Conservation (phyloP, 345 rosid species). For the Moringa oleifera region DNA sequence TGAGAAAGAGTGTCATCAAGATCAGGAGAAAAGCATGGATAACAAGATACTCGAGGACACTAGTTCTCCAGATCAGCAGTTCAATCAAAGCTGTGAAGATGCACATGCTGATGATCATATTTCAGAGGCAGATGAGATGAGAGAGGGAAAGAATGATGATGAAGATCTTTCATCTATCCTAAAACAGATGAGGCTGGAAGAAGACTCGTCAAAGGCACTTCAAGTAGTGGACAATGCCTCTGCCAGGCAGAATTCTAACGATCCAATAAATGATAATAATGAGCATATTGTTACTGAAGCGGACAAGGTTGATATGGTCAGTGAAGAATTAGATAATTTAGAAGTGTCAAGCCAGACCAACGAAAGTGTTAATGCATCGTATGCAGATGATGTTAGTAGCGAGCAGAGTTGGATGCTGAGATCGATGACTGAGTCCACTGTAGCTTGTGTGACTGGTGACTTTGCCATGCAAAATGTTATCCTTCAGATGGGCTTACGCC, state of each 20-base stretch:
- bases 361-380: constrained; percentile 49
- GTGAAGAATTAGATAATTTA: constrained; percentile 32
- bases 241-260: constrained; percentile 12
- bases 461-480: constrained; percentile 97
- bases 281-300: constrained; percentile 21
- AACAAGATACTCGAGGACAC: constrained; percentile 15
- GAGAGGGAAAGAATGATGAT: constrained; percentile 20
- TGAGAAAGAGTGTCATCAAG: constrained; percentile 57
- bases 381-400: constrained; percentile 60
- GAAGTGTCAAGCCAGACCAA: constrained; percentile 51
- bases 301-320: constrained; percentile 21
- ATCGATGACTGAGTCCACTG: constrained; percentile 87
- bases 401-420: constrained; percentile 87
- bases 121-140: constrained; percentile 27
- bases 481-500: constrained; percentile 90
- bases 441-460: constrained; percentile 91
- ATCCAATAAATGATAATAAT: constrained; percentile 20
- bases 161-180: constrained; percentile 45
- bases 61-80: constrained; percentile 14
- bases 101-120: constrained; percentile 18
- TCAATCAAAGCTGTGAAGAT: constrained; percentile 19
- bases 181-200: constrained; percentile 68
- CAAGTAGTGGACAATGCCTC: constrained; percentile 30
- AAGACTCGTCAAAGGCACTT: constrained; percentile 37
- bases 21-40: constrained; percentile 31